Percentiles rank a stretch among this genome's conserved stretches.
These are phyloP conservation scores for Solanum gandarillasii DNA, from an alignment of 257 asterid species.

Conservation along the genomic window DNA sequence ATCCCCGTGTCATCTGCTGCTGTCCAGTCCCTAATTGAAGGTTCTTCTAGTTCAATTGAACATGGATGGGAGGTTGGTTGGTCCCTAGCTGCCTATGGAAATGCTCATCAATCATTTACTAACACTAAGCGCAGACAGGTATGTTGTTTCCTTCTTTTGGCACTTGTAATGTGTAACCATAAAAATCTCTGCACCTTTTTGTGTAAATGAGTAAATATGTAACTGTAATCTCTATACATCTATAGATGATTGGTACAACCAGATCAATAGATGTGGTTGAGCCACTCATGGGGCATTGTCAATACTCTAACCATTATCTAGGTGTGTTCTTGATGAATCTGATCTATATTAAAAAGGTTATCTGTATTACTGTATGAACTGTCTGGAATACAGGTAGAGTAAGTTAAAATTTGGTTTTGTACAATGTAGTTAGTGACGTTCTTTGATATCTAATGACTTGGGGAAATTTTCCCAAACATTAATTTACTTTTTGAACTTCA, in stretches of 20 bases:
- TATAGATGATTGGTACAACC: background rate
- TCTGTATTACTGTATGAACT: background rate
- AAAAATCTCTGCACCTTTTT: background rate
- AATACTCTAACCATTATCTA: background rate
- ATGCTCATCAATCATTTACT: conserved; percentile 41
- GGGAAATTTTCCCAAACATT: background rate
- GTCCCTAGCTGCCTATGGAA: conserved; percentile 74
- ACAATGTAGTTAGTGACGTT: background rate
- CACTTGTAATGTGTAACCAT: background rate
- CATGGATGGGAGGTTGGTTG: conserved; percentile 98
- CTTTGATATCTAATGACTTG: background rate
- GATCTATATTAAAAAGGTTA: background rate
- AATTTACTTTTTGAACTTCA: background rate
- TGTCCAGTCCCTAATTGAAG: conserved; percentile 74
- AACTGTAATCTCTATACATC: background rate
- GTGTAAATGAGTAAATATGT: background rate
- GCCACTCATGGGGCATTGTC: background rate
- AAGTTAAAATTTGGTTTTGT: background rate
- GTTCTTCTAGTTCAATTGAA: conserved; percentile 73
- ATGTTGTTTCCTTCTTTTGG: background rate
- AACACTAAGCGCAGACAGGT: conserved; percentile 50
- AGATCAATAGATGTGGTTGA: background rate
- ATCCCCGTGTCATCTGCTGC: conserved; percentile 70
- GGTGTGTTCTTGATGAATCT: background rate
- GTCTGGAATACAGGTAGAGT: background rate